A percentile compares a stretch with the other conserved stretches of the same genome.
Conservation (phyloP, 352 stramenopile genomes). For the Phytophthora fragariaefolia region DNA sequence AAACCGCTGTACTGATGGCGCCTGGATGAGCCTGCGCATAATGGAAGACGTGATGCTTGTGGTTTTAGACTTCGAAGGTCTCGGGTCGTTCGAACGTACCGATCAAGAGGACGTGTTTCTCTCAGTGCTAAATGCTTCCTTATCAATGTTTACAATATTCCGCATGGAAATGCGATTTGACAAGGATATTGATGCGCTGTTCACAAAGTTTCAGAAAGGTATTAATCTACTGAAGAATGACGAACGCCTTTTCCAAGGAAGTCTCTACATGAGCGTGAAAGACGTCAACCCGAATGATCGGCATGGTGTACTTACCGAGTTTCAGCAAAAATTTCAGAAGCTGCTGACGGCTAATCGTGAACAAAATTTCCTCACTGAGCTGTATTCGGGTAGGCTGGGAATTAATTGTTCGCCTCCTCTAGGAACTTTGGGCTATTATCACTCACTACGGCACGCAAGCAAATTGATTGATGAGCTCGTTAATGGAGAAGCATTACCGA, state of each 20-base stretch:
- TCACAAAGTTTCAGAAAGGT: conserved; percentile 74
- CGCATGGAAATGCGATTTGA: conserved; percentile 82
- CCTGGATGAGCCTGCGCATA: conserved; percentile 65
- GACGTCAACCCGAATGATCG: conserved; percentile 77
- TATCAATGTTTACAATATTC: conserved; percentile 81
- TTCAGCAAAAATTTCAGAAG: conserved; percentile 53
- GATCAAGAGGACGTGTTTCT: conserved; percentile 83
- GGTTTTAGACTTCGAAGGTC: conserved; percentile 82
- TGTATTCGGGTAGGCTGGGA: conserved; percentile 62
- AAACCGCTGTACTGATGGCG: conserved; percentile 66
- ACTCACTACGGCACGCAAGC: conserved; percentile 53
- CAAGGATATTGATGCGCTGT: conserved; percentile 77
- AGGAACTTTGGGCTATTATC: conserved; percentile 70
- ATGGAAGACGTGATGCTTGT: conserved; percentile 60
- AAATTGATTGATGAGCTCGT: conserved; percentile 42
- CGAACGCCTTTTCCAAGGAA: conserved; percentile 60
- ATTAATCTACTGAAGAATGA: conserved; percentile 68
- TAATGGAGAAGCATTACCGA: conserved; percentile 24
- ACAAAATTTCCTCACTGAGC: conserved; percentile 66
- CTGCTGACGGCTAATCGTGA: conserved; percentile 58
- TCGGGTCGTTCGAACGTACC: conserved; percentile 74
- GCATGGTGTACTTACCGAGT: conserved; percentile 54
- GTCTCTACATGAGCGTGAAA: conserved; percentile 77
- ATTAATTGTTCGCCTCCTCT: conserved; percentile 80
- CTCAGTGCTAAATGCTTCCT: conserved; percentile 70